phyloP scores from a whole-genome alignment of 108 stramenopile species.

The Pelagomonas calceolata region DNA sequence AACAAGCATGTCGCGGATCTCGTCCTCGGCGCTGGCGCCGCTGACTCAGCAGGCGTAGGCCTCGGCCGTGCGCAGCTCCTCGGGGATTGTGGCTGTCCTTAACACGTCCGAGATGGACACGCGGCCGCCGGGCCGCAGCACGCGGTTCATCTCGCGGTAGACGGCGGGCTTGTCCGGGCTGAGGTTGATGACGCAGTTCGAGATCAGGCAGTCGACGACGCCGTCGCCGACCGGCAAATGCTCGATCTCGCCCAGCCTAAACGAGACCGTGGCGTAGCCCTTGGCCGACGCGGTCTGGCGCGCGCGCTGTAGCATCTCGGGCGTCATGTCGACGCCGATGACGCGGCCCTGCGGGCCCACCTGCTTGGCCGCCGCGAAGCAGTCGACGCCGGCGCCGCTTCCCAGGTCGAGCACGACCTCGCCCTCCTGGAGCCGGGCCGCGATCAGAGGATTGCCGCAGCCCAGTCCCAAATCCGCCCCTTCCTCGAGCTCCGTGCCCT shows the following conservation, averaged over 20 bases:
- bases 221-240: conserved; percentile 58
- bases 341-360: conserved; percentile 46
- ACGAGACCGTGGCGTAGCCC: conserved; percentile 37
- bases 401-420: conserved; percentile 53
- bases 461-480: conserved; percentile 37
- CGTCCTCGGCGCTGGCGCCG: conserved; percentile 41
- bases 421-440: conserved; percentile 25
- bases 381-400: conserved; percentile 53
- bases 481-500: conserved; percentile 20
- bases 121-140: conserved; percentile 69
- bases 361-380: conserved; percentile 39
- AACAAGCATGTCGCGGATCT: conserved; percentile 25
- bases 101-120: conserved; percentile 59
- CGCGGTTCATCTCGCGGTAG: conserved; percentile 57
- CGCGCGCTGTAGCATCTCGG: conserved; percentile 42
- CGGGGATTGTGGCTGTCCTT: conserved; percentile 21
- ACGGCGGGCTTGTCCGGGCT: conserved; percentile 58
- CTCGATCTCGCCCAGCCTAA: conserved; percentile 79
- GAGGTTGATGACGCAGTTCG: conserved; percentile 80
- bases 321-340: conserved; percentile 67
- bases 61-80: conserved; percentile 32
- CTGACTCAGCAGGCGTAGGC: conserved; percentile 50
- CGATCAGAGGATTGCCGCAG: conserved; percentile 37
- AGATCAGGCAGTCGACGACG: conserved; percentile 63
- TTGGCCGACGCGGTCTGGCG: conserved; percentile 18